Conservation (phyloP, 1,139 yeast genomes). For the Candida frijolesensis region DNA sequence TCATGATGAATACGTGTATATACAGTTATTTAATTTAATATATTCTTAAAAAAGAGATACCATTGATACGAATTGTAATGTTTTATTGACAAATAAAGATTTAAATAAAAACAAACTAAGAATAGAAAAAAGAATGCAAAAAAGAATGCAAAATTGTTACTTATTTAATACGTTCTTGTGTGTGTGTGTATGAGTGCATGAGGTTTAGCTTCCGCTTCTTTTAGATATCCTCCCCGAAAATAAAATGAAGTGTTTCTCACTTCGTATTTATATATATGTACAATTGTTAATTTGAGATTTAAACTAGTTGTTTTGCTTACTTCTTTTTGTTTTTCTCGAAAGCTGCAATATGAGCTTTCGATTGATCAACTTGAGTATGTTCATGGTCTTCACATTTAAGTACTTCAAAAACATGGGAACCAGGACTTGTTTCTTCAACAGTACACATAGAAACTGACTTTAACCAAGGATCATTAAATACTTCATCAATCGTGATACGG, state of each 20-base stretch:
- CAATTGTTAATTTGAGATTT: too few species aligned
- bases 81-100: not conserved
- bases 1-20: too few species aligned
- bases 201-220: too few species aligned
- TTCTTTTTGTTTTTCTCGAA: conserved; percentile 75
- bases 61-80: too few species aligned
- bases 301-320: conserved; percentile 15
- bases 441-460: conserved; percentile 65
- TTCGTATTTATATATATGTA: too few species aligned
- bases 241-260: too few species aligned
- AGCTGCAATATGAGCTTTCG: conserved; percentile 94
- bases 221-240: too few species aligned
- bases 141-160: not conserved
- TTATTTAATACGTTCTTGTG: not conserved
- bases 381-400: conserved; percentile 59
- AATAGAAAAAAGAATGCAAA: not conserved
- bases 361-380: conserved; percentile 88
- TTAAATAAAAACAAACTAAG: not conserved
- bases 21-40: too few species aligned
- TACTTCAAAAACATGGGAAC: conserved; percentile 35
- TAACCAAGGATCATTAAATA: conserved; percentile 81
- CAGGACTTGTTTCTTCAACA: conserved; percentile 45
- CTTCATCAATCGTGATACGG: conserved; percentile 81
- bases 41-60: too few species aligned
- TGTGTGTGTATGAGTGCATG: not conserved